Evolutionary conservation across 2,329 filamentous ascomycete genomes (phyloP).

Genomic region (Penicillium verrucosum): DNA sequence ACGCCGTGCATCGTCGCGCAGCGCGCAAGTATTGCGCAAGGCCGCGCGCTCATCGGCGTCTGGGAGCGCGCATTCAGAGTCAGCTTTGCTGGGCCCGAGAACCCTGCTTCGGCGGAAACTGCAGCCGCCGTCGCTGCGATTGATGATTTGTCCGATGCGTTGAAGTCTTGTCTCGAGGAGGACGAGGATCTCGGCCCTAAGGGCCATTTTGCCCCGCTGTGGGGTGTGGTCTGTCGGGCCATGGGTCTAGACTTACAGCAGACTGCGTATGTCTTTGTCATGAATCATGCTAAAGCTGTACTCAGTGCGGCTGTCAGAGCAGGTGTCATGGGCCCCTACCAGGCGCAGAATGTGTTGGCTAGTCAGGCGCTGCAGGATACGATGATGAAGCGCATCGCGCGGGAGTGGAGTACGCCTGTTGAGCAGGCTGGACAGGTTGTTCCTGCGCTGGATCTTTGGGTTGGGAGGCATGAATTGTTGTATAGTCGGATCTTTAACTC

Average conservation of each 20-base stretch:
- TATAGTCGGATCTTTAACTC: slow-evolving; percentile 68
- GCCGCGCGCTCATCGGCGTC: slow-evolving; percentile 56
- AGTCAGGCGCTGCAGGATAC: slow-evolving; percentile 51
- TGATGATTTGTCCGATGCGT: slow-evolving; percentile 37
- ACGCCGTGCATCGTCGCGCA: slow-evolving; percentile 62
- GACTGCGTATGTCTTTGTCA: slow-evolving; percentile 59
- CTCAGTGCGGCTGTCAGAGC: slow-evolving; percentile 61
- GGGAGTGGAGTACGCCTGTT: slow-evolving; percentile 48
- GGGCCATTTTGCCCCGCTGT: slow-evolving; percentile 61
- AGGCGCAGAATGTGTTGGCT: slow-evolving; percentile 59
- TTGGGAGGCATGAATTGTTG: slow-evolving; percentile 62
- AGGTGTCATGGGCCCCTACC: slow-evolving; percentile 64
- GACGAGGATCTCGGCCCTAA: slow-evolving; percentile 37
- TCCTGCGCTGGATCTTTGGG: slow-evolving; percentile 63
- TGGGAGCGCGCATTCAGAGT: slow-evolving; percentile 56
- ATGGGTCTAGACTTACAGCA: slow-evolving; percentile 53
- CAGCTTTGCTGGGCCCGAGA: slow-evolving; percentile 26
- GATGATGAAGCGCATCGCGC: slow-evolving; percentile 49
- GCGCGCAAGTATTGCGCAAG: slow-evolving; percentile 60
- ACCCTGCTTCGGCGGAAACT: slow-evolving; percentile 9
- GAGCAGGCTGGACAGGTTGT: slow-evolving; percentile 60
- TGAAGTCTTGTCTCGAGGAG: slow-evolving; percentile 33
- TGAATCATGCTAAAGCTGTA: slow-evolving; percentile 63
- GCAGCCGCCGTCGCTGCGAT: slow-evolving; percentile 31
- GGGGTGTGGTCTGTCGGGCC: slow-evolving; percentile 55